Conservation (phyloP, 2,329 filamentous ascomycete species). For the Dactylella cylindrospora region DNA sequence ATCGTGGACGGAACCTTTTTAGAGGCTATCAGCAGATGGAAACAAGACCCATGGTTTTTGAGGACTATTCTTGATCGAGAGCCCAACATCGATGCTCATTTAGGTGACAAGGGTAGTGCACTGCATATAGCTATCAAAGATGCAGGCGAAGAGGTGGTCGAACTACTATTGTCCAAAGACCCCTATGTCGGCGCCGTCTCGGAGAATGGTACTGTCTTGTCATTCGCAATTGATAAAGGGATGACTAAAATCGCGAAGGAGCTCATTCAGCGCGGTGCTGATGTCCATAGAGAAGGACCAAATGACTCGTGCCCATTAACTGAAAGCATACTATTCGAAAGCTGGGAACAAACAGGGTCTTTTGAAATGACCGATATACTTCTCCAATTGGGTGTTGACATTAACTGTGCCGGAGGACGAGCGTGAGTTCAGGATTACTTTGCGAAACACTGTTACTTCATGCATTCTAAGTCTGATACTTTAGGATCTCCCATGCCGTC, state of each 20-base stretch:
- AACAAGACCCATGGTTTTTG: conserved; percentile 18
- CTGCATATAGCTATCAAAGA: conserved; percentile 13
- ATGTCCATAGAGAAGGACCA: background rate
- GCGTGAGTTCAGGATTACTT: conserved; percentile 7
- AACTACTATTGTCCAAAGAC: conserved; percentile 1
- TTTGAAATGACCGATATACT: conserved; percentile 17
- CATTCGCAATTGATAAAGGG: conserved; percentile 1
- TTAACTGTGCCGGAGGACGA: conserved; percentile 15
- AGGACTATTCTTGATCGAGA: conserved; percentile 12
- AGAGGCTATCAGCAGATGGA: conserved; percentile 9
- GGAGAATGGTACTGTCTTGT: conserved; percentile 1
- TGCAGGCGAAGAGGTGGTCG: conserved; percentile 2
- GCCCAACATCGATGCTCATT: conserved; percentile 18
- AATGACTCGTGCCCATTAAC: conserved; percentile 6
- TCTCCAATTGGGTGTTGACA: conserved; percentile 6
- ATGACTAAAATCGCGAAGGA: conserved; percentile 22
- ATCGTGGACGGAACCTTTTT: conserved; percentile 20
- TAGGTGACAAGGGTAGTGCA: background rate
- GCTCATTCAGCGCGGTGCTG: conserved; percentile 11
- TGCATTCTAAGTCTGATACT: background rate
- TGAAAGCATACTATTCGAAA: background rate
- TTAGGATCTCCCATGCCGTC: conserved; percentile 11
- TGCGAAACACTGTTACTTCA: too few relatives aligned
- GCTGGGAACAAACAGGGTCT: background rate
- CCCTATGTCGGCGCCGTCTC: conserved; percentile 20